Base-by-base conservation (phyloP, 108 stramenopile species). In the Pseudonitzschia delicatissima region DNA sequence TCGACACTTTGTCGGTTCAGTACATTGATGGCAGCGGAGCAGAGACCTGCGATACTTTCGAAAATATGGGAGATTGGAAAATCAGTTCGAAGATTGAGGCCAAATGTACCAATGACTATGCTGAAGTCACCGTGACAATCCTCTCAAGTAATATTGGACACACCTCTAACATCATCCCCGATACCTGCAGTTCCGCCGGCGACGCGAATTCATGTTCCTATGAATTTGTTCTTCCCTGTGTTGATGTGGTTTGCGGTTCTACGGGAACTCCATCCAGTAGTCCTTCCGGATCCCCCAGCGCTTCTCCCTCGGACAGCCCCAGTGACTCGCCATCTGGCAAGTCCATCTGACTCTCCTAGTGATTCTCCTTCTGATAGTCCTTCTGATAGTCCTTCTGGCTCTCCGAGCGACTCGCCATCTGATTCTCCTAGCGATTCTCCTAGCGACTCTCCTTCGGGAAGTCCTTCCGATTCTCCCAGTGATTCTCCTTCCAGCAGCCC, bases 391-490 rank as follows among this genome's bases (percentile, higher is more conserved):
- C 59, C 69, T 11, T 55, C 69, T 34, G 32, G 9, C 20, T 0
- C 17, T 31, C 69, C 69, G 13, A 55, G 57, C 13, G 23, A 32
- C 32, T 59, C 25, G 3, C 69, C 69, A 18, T 28, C 59, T 25
- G 23, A 3, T 23, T 51, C 23, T 25, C 50, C 50, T 5, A 51
- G 26, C 13, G 28, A 18, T 23, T 51, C 50, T 18, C 29, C 51
- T 6, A 36, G 59, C 20, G 26, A 26, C 23, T 20, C 65, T 13
- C 65, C 65, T 17, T 62, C 71, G 1, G 32, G 0, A 1, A 62
- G 64, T 37, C 71, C 71, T 32, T 44, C 72, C 33, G 31, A 26
- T 23, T 17, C 33, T 45, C 64, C 57, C 17, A 55, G 40, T 31
- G 31, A 26, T 6, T n/a, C 35, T 44, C 62, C 62, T 5, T 47